phyloP scores from a whole-genome alignment of 2,329 filamentous ascomycete genomes.

The Fusarium citri region DNA sequence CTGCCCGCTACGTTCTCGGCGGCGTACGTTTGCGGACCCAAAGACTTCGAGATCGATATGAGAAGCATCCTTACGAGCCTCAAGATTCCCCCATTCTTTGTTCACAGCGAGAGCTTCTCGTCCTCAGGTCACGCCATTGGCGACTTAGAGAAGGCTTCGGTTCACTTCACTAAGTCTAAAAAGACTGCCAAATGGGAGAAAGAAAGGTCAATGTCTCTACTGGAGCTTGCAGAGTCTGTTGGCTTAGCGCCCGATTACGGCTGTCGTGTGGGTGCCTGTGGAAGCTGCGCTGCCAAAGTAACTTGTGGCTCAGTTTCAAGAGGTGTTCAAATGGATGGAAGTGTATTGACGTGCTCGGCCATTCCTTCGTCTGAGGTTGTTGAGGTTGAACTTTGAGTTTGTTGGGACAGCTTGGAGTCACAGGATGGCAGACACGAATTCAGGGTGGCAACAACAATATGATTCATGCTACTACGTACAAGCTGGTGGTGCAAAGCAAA shows the following conservation, averaged over 20 bases:
- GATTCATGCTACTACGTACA: neutral
- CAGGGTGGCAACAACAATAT: neutral
- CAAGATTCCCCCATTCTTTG: neutral
- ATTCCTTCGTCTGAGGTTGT: neutral
- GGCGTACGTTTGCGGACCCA: neutral
- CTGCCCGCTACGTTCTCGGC: neutral
- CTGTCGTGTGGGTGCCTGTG: neutral
- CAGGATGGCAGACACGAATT: neutral
- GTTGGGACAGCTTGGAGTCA: neutral
- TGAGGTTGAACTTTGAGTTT: neutral
- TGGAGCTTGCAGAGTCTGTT: slow-evolving; percentile 13
- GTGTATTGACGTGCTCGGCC: neutral
- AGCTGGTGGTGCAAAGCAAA: neutral
- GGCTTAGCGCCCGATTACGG: neutral
- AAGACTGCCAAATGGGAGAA: slow-evolving; percentile 4
- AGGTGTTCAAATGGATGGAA: neutral
- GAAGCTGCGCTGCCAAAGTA: neutral
- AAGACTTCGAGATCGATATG: neutral
- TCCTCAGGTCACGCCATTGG: neutral
- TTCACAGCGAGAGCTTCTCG: slow-evolving; percentile 8
- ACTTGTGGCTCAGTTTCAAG: neutral
- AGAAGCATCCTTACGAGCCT: neutral
- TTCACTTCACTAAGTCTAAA: slow-evolving; percentile 4
- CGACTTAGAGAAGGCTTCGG: neutral
- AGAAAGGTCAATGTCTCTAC: neutral